Percentiles rank a stretch among this genome's conserved stretches.
phyloP scores from a whole-genome alignment of 306 rosid species.

The Glycine latifolia region DNA sequence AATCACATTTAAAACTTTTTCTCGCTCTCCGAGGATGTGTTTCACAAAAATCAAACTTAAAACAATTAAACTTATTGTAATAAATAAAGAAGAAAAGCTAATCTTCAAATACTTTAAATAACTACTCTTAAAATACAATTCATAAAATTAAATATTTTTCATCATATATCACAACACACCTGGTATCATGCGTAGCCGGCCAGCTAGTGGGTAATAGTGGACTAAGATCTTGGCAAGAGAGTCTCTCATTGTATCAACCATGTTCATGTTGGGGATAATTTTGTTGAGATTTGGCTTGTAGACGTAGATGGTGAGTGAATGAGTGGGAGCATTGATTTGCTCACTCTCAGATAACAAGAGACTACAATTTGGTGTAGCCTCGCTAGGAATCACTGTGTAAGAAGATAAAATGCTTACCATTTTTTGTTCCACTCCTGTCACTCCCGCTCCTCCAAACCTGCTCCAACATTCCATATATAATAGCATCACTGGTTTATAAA shows the following conservation, averaged over 20 bases:
- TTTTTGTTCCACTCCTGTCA: neutral
- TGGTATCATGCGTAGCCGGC: neutral
- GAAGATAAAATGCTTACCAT: neutral
- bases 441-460: neutral
- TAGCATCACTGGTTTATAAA: too few relatives aligned
- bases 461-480: too few relatives aligned
- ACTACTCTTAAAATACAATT: neutral
- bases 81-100: too few relatives aligned
- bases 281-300: neutral
- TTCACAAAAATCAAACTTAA: too few relatives aligned
- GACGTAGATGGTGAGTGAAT: conserved; percentile 12
- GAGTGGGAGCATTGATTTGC: neutral
- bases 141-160: neutral
- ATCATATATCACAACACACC: neutral
- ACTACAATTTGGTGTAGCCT: neutral
- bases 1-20: too few relatives aligned
- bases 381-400: neutral
- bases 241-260: neutral
- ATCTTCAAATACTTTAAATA: too few relatives aligned
- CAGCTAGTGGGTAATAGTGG: conserved; percentile 35
- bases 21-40: too few relatives aligned
- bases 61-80: too few relatives aligned
- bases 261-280: neutral
- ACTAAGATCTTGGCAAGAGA: conserved; percentile 22
- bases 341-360: neutral